Evolutionary conservation across 306 rosid genomes (phyloP), one percentile per base, ranked within the genome.

Genomic region (Coriaria nepalensis): DNA sequence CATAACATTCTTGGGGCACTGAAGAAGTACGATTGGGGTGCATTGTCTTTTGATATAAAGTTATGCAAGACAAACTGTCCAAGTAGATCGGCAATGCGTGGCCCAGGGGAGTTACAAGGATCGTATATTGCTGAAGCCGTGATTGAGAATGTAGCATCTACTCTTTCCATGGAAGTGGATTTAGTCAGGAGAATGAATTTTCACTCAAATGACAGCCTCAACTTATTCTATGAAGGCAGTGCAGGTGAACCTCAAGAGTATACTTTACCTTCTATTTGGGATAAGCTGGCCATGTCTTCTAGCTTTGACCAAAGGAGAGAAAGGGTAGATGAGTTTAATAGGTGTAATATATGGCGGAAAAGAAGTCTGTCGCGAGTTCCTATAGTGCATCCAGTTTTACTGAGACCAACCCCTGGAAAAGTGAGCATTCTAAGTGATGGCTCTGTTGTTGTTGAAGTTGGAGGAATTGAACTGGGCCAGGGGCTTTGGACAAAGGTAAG

Each of bases 401-500:
- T 66, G 52, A 68, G 84, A 47, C 66, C 87, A 50, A 90, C 93
- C 38, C 95, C 95, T 0, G 97, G 92, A 45, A 90, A 73, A 67
- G 94, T 69, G 40, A 79, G 87, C 70, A 77, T 90, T 60, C 68
- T 90, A 34, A 42, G 53, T 2, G 97, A 84, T 37, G 95, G 84
- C 9, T 79, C 95, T 35, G 52, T 90, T 37, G 77, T 63, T 60
- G 94, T 75, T 67, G 97, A 90, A 73, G 94, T 90, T 48, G 95
- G 95, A 52, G 97, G 95, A 10, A 79, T 79, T n/a, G 95, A 90
- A 65, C 29, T 90, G 13, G 97, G 97, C 34, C 97, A 90, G 68
- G 97, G 97, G 77, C 84, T 90, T 5, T 90, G 97, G 97, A 90
- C 95, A 38, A 90, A 90, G 82, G 97, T 71, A 8, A 84, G 80